These are phyloP conservation scores for Pestalotiopsis sp. DNA, from an alignment of 2,329 filamentous ascomycete genomes.

Conservation along the genomic window DNA sequence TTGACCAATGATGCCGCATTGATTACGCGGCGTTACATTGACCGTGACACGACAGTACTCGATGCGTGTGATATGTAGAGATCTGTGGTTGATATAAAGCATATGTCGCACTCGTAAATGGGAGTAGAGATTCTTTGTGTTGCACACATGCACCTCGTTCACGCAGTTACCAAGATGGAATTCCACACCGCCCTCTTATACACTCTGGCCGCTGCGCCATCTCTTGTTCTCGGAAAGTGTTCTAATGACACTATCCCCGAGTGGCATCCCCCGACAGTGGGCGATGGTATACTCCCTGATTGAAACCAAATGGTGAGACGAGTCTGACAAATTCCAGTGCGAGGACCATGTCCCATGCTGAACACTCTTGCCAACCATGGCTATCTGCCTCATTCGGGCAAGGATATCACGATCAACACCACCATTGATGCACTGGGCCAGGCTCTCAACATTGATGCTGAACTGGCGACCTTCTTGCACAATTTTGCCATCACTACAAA, in stretches of 20 bases:
- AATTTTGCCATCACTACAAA: background rate
- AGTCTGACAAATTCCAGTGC: background rate
- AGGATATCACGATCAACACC: background rate
- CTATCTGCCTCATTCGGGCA: slow-evolving; percentile 14
- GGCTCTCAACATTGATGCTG: slow-evolving; percentile 10
- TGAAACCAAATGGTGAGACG: background rate
- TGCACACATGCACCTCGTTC: background rate
- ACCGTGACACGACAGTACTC: background rate
- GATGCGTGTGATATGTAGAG: background rate
- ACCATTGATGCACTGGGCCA: background rate
- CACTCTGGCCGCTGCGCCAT: background rate
- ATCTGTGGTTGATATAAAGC: background rate
- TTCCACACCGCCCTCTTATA: background rate
- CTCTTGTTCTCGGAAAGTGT: background rate
- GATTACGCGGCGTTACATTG: background rate
- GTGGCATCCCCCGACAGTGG: background rate
- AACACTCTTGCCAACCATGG: slow-evolving; percentile 18
- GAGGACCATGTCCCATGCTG: slow-evolving; percentile 17
- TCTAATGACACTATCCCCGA: background rate
- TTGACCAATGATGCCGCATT: background rate
- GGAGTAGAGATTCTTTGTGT: background rate
- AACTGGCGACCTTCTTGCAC: slow-evolving; percentile 1
- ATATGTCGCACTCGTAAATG: background rate
- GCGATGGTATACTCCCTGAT: background rate
- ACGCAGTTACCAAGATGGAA: background rate